These are phyloP conservation scores for Antarctomyces pellizariae DNA, from an alignment of 495 filamentous ascomycete genomes.

Conservation along the genomic window DNA sequence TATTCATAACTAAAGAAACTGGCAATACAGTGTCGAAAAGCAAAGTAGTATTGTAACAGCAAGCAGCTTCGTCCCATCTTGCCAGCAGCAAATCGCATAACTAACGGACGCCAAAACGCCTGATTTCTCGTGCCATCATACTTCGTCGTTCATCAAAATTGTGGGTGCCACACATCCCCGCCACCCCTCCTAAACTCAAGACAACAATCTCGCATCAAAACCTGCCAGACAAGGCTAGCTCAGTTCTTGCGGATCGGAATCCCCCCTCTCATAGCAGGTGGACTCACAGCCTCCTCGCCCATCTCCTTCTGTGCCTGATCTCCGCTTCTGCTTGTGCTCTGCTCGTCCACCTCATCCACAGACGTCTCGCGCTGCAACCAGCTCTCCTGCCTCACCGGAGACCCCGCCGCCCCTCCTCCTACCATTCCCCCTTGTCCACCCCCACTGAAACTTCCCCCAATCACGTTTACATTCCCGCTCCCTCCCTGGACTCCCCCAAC, in stretches of 20 bases:
- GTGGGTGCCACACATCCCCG: too few species aligned
- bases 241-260: constrained; percentile 52
- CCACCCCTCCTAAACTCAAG: too few species aligned
- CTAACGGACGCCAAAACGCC: too few species aligned
- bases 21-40: too few species aligned
- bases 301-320: constrained; percentile 3
- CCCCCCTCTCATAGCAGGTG: constrained; percentile 25
- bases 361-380: constrained; percentile 56
- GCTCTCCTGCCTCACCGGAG: constrained; percentile 70
- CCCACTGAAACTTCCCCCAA: constrained; percentile 4
- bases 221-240: too few species aligned
- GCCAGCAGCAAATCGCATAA: too few species aligned
- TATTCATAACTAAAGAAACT: too few species aligned
- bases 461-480: constrained; percentile 18
- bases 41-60: too few species aligned
- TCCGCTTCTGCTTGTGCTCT: constrained; percentile 9
- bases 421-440: constrained; percentile 1
- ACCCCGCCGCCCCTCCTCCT: constrained; percentile 26
- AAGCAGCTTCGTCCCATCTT: too few species aligned
- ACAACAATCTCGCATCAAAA: too few species aligned
- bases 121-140: too few species aligned
- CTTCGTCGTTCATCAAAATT: too few species aligned
- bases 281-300: constrained; percentile 19
- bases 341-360: constrained; percentile 36
- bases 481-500: constrained; percentile 20